Evolutionary conservation across 257 asterid species (phyloP).

Genomic region (Nicotiana attenuata): DNA sequence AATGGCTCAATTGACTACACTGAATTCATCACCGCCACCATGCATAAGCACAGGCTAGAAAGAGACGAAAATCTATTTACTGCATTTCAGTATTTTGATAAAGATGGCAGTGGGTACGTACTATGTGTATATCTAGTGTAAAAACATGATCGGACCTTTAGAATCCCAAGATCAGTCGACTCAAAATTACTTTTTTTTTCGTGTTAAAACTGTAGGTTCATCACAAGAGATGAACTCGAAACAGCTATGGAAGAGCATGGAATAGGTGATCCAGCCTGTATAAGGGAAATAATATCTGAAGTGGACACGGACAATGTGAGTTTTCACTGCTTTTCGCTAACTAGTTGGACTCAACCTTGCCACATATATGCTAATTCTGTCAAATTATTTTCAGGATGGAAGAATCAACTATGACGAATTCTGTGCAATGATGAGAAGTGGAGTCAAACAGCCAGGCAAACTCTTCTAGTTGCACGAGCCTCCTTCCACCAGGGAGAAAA

Average conservation of each 20-base stretch:
- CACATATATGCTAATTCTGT: not conserved
- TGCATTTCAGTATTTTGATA: constrained; percentile 81
- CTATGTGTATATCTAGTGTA: not conserved
- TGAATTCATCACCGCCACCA: constrained; percentile 86
- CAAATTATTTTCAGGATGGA: constrained; percentile 58
- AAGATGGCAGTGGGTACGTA: constrained; percentile 75
- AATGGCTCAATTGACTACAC: constrained; percentile 80
- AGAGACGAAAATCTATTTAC: constrained; percentile 68
- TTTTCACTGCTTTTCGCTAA: not conserved
- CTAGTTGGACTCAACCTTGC: not conserved
- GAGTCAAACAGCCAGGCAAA: constrained; percentile 44
- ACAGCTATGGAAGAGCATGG: constrained; percentile 80
- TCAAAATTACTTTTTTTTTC: not conserved
- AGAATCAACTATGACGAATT: constrained; percentile 81
- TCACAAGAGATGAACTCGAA: constrained; percentile 82
- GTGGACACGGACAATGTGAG: constrained; percentile 87
- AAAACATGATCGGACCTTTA: not conserved
- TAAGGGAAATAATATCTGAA: constrained; percentile 74
- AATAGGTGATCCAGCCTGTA: constrained; percentile 57
- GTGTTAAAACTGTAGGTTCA: constrained; percentile 35
- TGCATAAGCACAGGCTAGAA: constrained; percentile 88
- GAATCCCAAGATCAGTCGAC: not conserved
- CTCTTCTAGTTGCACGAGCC: constrained; percentile 30
- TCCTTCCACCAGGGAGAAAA: not conserved
- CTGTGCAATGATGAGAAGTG: constrained; percentile 86